These are phyloP conservation scores for Salix brachista DNA, from an alignment of 345 rosid species.

Conservation along the genomic window DNA sequence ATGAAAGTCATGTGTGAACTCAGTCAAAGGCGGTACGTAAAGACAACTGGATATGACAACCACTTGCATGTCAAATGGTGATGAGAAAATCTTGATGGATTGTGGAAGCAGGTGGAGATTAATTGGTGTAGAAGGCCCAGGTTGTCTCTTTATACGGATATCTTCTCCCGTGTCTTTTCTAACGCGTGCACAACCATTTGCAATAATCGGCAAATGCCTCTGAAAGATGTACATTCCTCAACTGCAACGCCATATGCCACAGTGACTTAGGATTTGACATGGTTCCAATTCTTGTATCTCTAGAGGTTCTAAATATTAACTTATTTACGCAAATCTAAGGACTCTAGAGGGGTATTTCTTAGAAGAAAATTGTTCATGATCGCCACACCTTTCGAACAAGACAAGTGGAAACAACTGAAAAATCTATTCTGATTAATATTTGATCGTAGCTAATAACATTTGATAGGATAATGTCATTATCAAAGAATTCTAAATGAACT, in stretches of 20 bases:
- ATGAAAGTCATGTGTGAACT: neutral
- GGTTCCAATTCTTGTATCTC: slow-evolving; percentile 3
- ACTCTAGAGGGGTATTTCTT: neutral
- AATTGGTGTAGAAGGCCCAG: slow-evolving; percentile 31
- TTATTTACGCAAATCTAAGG: neutral
- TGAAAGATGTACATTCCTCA: neutral
- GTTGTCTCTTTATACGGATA: slow-evolving; percentile 50
- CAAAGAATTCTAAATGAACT: slow-evolving; percentile 28
- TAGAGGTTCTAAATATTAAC: neutral
- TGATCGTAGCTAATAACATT: slow-evolving; percentile 5
- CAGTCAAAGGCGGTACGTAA: neutral
- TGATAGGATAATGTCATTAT: slow-evolving; percentile 16
- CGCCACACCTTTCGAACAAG: slow-evolving; percentile 14
- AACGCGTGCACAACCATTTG: slow-evolving; percentile 17
- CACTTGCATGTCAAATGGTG: slow-evolving; percentile 21
- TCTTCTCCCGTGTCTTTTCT: slow-evolving; percentile 31
- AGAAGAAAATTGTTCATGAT: slow-evolving; percentile 1
- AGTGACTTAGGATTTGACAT: neutral
- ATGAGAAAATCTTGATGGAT: slow-evolving; percentile 18
- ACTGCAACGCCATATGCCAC: neutral
- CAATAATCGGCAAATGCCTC: slow-evolving; percentile 9
- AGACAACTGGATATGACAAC: slow-evolving; percentile 25
- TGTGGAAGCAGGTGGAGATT: slow-evolving; percentile 26
- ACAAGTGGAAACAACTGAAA: slow-evolving; percentile 30
- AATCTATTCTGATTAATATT: slow-evolving; percentile 1